Conservation (phyloP, 2,329 filamentous ascomycete genomes). For the Seiridium cupressi region DNA sequence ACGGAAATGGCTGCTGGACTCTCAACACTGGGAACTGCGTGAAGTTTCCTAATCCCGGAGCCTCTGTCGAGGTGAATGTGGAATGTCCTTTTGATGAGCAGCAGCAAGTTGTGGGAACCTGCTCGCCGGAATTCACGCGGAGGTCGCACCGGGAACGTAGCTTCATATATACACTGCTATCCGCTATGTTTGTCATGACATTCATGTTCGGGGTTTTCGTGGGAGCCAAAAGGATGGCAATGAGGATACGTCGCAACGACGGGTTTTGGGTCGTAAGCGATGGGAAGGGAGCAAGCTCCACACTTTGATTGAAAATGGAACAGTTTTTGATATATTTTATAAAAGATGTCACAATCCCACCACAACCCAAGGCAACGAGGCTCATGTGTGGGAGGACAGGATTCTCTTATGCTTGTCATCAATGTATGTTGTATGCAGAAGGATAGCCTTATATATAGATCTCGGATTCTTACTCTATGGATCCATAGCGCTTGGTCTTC, state of each 20-base stretch:
- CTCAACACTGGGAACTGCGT: conserved; percentile 49
- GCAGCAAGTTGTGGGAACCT: not conserved
- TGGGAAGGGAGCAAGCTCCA: too few species aligned
- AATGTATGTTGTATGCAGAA: too few species aligned
- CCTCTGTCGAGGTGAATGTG: conserved; percentile 49
- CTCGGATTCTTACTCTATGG: too few species aligned
- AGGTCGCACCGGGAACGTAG: not conserved
- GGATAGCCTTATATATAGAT: too few species aligned
- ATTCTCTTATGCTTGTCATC: too few species aligned
- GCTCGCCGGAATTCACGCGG: not conserved
- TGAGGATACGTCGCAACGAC: not conserved
- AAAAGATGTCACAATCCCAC: too few species aligned
- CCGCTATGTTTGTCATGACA: not conserved
- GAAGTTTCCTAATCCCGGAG: conserved; percentile 66
- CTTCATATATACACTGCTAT: not conserved
- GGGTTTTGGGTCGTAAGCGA: too few species aligned
- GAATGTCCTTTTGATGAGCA: conserved; percentile 4
- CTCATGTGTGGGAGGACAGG: too few species aligned
- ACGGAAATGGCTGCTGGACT: conserved; percentile 52
- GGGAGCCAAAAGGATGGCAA: not conserved
- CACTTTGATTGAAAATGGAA: too few species aligned
- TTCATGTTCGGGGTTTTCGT: not conserved
- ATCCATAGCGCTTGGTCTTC: too few species aligned
- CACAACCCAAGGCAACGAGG: too few species aligned
- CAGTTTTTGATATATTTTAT: too few species aligned